Evolutionary conservation across 345 rosid species (phyloP).

Genomic region (Arabidopsis suecica): DNA sequence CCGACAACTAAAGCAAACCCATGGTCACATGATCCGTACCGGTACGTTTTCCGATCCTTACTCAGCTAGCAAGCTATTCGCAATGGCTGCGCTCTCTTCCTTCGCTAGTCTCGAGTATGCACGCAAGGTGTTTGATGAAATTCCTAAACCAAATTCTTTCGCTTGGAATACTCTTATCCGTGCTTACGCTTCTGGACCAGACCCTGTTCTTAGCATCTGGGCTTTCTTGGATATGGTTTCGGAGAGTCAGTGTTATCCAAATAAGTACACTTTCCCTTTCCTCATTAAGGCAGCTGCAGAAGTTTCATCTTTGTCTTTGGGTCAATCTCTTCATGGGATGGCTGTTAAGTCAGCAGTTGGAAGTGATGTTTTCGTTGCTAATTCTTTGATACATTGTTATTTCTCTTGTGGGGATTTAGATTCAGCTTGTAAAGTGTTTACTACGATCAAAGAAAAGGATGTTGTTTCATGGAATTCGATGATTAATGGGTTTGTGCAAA

Average conservation of each 20-base stretch:
- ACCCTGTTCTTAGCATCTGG: conserved; percentile 54
- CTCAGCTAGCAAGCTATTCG: conserved; percentile 65
- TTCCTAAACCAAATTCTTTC: conserved; percentile 69
- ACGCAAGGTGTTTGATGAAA: conserved; percentile 70
- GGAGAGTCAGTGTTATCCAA: conserved; percentile 53
- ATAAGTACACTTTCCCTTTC: conserved; percentile 72
- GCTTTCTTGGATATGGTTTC: conserved; percentile 58
- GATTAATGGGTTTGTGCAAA: conserved; percentile 66
- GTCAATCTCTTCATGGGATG: conserved; percentile 71
- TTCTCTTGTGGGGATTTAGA: conserved; percentile 62
- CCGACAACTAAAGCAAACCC: conserved; percentile 59
- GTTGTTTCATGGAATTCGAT: conserved; percentile 84
- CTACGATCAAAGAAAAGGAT: conserved; percentile 55
- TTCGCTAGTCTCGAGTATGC: conserved; percentile 69
- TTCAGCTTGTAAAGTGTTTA: conserved; percentile 60
- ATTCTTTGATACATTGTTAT: conserved; percentile 71
- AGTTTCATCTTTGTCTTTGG: conserved; percentile 41
- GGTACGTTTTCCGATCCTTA: conserved; percentile 47
- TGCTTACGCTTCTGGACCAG: conserved; percentile 61
- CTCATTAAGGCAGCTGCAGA: conserved; percentile 65
- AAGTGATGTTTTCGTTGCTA: conserved; percentile 55
- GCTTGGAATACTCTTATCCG: conserved; percentile 79
- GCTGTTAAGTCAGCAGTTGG: conserved; percentile 54
- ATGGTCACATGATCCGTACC: conserved; percentile 65
- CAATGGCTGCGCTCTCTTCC: conserved; percentile 43